Evolutionary conservation across 257 asterid genomes (phyloP).

Genomic region (Scutellaria minor): DNA sequence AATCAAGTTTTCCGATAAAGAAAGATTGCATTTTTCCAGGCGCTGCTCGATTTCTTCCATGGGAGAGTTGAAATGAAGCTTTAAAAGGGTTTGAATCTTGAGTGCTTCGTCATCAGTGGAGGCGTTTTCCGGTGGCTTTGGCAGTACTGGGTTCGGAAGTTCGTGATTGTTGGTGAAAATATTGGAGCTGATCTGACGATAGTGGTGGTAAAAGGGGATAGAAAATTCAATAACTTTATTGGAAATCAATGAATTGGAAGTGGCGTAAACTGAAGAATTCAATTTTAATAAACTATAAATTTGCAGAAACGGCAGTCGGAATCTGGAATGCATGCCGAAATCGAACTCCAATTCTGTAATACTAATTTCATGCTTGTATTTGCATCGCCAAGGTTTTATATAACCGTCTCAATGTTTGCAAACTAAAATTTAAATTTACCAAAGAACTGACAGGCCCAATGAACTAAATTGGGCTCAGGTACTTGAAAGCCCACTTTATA

Average conservation of each 20-base stretch:
- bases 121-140: slow-evolving; percentile 26
- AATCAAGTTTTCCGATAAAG: slow-evolving; percentile 58
- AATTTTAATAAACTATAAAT: slow-evolving; percentile 24
- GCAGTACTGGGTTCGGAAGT: slow-evolving; percentile 16
- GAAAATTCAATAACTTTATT: slow-evolving; percentile 14
- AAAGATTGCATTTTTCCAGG: slow-evolving; percentile 44
- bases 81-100: slow-evolving; percentile 58
- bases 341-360: slow-evolving; percentile 1
- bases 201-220: slow-evolving; percentile 31
- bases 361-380: background rate
- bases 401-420: no score
- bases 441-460: no score
- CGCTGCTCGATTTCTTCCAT: slow-evolving; percentile 45
- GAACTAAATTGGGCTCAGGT: no score
- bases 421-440: no score
- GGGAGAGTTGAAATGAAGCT: slow-evolving; percentile 43
- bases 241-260: slow-evolving; percentile 28
- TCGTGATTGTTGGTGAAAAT: slow-evolving; percentile 25
- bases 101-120: slow-evolving; percentile 52
- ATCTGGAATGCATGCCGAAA: slow-evolving; percentile 40
- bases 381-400: no score
- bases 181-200: slow-evolving; percentile 22
- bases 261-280: background rate
- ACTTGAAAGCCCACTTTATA: no score
- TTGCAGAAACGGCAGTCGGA: slow-evolving; percentile 30